Conservation (phyloP, 495 filamentous ascomycete species). For the Echria macrotheca region DNA sequence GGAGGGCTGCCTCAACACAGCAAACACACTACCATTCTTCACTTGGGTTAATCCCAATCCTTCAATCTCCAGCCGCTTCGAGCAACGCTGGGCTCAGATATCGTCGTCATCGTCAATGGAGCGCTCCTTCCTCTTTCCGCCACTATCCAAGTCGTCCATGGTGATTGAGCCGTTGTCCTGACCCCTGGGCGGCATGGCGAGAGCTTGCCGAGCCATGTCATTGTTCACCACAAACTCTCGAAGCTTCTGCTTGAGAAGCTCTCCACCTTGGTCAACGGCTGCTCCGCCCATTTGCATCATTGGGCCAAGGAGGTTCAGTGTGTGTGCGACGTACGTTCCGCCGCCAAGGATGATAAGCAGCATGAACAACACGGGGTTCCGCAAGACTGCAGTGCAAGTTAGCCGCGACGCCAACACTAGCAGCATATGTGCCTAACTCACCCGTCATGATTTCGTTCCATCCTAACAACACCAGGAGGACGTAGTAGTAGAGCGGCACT, state of each 20-base stretch:
- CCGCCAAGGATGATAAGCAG: conserved; percentile 70
- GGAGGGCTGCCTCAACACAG: neutral
- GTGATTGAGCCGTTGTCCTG: conserved; percentile 44
- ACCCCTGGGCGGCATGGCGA: conserved; percentile 56
- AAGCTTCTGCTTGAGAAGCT: conserved; percentile 82
- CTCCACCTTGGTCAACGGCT: conserved; percentile 75
- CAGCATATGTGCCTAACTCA: too few species aligned
- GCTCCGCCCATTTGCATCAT: conserved; percentile 93
- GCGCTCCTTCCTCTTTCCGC: conserved; percentile 48
- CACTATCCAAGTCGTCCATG: conserved; percentile 55
- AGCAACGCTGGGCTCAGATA: too few species aligned
- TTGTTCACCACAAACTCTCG: conserved; percentile 79
- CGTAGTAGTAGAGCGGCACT: conserved; percentile 93
- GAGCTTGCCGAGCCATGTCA: conserved; percentile 72
- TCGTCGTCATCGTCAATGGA: conserved; percentile 40
- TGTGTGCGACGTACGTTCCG: conserved; percentile 82
- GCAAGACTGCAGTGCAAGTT: conserved; percentile 59
- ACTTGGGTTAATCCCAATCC: too few species aligned
- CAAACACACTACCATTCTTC: too few species aligned
- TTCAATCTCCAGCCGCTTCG: too few species aligned
- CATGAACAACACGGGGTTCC: conserved; percentile 89
- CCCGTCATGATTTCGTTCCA: conserved; percentile 96
- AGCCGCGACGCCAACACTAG: neutral
- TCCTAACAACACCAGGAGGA: conserved; percentile 75
- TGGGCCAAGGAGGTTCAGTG: conserved; percentile 89